Evolutionary conservation across 2,329 filamentous ascomycete species (phyloP).

Genomic region (Lasiodiplodia sp.): DNA sequence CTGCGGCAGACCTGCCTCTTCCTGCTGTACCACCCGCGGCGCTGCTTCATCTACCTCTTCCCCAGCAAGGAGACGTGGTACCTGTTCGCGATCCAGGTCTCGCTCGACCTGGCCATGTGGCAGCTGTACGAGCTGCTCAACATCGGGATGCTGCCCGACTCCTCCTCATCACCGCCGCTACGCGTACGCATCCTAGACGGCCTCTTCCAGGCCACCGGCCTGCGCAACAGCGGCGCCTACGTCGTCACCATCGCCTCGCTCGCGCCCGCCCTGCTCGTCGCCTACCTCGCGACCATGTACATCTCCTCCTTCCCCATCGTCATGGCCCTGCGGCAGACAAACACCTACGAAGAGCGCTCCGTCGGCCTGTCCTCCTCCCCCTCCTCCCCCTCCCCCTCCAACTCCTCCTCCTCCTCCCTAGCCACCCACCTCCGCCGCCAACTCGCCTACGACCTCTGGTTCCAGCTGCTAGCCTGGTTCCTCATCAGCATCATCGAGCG

Average conservation of each 20-base stretch:
- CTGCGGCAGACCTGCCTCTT: slow-evolving; percentile 45
- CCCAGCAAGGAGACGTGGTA: slow-evolving; percentile 71
- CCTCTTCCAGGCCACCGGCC: slow-evolving; percentile 67
- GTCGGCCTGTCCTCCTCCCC: slow-evolving; percentile 65
- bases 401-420: slow-evolving; percentile 16
- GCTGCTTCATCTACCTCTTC: slow-evolving; percentile 70
- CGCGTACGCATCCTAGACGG: slow-evolving; percentile 67
- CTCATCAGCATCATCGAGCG: slow-evolving; percentile 68
- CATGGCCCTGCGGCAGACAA: slow-evolving; percentile 71
- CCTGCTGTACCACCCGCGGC: slow-evolving; percentile 50
- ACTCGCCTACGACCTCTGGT: slow-evolving; percentile 72
- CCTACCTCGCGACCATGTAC: slow-evolving; percentile 72
- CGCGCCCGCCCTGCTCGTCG: slow-evolving; percentile 64
- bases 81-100: slow-evolving; percentile 66
- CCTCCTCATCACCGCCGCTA: slow-evolving; percentile 54
- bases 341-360: slow-evolving; percentile 74
- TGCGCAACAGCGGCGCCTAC: slow-evolving; percentile 71
- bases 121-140: slow-evolving; percentile 71
- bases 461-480: slow-evolving; percentile 67
- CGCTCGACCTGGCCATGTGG: slow-evolving; percentile 71
- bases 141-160: slow-evolving; percentile 60
- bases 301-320: slow-evolving; percentile 69
- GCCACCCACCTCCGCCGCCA: slow-evolving; percentile 68
- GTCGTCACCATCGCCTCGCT: slow-evolving; percentile 66
- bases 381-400: slow-evolving; percentile 25